These are phyloP conservation scores for Podospora tetraspora DNA, from an alignment of 495 filamentous ascomycete genomes.

Conservation along the genomic window DNA sequence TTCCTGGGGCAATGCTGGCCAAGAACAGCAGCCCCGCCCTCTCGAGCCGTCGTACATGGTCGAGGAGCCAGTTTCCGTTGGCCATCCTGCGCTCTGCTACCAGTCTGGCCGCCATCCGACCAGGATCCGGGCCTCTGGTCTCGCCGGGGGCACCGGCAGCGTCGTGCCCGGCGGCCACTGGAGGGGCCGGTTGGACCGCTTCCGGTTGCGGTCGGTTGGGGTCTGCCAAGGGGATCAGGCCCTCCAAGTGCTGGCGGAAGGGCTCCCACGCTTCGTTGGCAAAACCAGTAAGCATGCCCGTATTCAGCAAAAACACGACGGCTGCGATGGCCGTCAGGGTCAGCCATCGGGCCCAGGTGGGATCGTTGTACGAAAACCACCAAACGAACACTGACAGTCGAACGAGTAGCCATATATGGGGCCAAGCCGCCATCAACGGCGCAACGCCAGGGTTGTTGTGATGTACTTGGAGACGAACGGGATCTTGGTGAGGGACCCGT, in stretches of 20 bases:
- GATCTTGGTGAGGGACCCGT: neutral
- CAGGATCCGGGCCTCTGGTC: constrained; percentile 41
- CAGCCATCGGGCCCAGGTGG: constrained; percentile 62
- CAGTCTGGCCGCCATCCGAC: constrained; percentile 50
- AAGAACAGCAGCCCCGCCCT: constrained; percentile 76
- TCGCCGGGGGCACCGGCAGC: constrained; percentile 12
- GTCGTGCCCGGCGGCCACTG: neutral
- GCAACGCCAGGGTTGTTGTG: constrained; percentile 41
- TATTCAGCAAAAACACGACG: constrained; percentile 59
- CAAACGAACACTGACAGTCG: constrained; percentile 72
- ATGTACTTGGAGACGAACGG: constrained; percentile 20
- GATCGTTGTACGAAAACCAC: constrained; percentile 68
- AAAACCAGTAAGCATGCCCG: constrained; percentile 55
- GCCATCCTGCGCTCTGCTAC: constrained; percentile 45
- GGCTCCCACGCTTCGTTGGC: constrained; percentile 54
- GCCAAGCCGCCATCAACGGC: constrained; percentile 44
- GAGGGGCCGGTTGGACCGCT: constrained; percentile 6
- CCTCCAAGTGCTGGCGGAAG: constrained; percentile 66
- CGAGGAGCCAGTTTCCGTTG: constrained; percentile 49
- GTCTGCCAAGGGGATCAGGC: constrained; percentile 54
- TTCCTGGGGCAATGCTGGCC: constrained; percentile 76
- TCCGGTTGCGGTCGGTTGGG: constrained; percentile 23
- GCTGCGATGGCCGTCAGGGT: constrained; percentile 56
- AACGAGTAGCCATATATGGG: constrained; percentile 71
- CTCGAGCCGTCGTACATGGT: constrained; percentile 59